phyloP scores from a whole-genome alignment of 2,329 filamentous ascomycete species.

The Venturia pyrina region DNA sequence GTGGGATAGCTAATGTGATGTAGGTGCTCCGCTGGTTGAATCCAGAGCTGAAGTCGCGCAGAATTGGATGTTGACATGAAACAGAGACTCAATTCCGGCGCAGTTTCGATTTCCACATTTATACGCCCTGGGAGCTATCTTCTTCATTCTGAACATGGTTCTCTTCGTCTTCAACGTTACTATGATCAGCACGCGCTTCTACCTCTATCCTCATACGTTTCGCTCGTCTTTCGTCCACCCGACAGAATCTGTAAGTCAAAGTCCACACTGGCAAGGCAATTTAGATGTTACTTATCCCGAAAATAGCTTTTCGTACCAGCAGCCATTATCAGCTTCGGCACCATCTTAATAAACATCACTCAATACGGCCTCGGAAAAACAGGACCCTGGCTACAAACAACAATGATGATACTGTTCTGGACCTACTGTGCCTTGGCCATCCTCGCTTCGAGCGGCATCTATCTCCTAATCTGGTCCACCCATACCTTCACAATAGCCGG shows the following conservation, averaged over 20 bases:
- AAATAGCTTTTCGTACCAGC: constrained; percentile 21
- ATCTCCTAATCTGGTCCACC: constrained; percentile 61
- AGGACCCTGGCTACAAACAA: constrained; percentile 44
- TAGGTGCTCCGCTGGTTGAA: constrained; percentile 38
- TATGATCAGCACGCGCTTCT: constrained; percentile 59
- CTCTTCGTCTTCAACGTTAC: constrained; percentile 63
- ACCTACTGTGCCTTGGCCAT: constrained; percentile 60
- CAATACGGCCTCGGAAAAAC: constrained; percentile 54
- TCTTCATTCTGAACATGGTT: constrained; percentile 39
- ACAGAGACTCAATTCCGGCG: constrained; percentile 8
- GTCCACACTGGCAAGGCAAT: constrained; percentile 52
- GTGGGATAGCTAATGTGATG: constrained; percentile 50
- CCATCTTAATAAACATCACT: constrained; percentile 55
- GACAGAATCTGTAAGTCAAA: constrained; percentile 48
- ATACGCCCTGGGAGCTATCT: constrained; percentile 38
- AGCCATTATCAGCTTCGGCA: constrained; percentile 23
- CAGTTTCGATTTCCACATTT: constrained; percentile 27
- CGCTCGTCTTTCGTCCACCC: constrained; percentile 63
- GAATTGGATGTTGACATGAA: neutral
- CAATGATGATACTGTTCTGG: constrained; percentile 65
- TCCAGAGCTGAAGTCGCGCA: neutral
- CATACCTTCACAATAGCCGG: constrained; percentile 63
- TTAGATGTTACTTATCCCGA: too few relatives aligned
- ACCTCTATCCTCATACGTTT: constrained; percentile 59
- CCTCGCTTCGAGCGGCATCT: constrained; percentile 58